Base-by-base conservation (phyloP, 768 basidiomycete species). In the Kwoniella mangroviensis region DNA sequence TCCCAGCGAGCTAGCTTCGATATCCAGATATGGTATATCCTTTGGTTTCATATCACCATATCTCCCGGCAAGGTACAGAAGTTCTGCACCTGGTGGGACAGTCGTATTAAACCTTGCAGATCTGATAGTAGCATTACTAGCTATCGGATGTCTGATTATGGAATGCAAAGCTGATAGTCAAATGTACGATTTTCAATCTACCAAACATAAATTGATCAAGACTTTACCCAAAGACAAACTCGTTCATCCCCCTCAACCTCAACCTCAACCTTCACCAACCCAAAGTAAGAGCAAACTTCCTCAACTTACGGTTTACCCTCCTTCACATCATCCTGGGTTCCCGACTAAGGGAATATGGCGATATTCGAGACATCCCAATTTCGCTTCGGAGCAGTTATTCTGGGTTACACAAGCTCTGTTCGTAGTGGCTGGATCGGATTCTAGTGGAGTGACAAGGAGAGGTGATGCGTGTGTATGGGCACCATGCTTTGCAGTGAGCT, bases 131-230 rank as follows among this genome's bases (percentile, higher is more conserved):
- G 86, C 88, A 7, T 74, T 82, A 0, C 79, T 90, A 4, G 89
- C 90, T 2, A 83, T 96, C 10, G 65, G 86, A 17, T 84, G 88
- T 17, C 81, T 96, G 55, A 86, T 84, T 1, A 72, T 89, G 43
- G 95, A 98, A 79, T 93, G 92, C 84, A 89, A 87, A 0, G 88
- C 95, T 4, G 96, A 98, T 82, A 94, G 95, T 74, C 92, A 94
- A 80, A 96, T 98, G 76, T 94, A 88, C 82, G 88, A 90, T 3
- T 96, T 86, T 83, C 85, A 86, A 73, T 87, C 87, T 0, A 91
- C 89, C 83, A 98, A 98, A 82, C 88, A 89, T 69, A 28, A 45
- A 15, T 64, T 45, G n/a, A 56, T 24, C 42, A 88, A 92, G 11
- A 91, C 66, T 34, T 52, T 55, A 66, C 70, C 67, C n/a, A 43